phyloP scores from a whole-genome alignment of 495 filamentous ascomycete species.

The Lasiosphaeris hirsuta region DNA sequence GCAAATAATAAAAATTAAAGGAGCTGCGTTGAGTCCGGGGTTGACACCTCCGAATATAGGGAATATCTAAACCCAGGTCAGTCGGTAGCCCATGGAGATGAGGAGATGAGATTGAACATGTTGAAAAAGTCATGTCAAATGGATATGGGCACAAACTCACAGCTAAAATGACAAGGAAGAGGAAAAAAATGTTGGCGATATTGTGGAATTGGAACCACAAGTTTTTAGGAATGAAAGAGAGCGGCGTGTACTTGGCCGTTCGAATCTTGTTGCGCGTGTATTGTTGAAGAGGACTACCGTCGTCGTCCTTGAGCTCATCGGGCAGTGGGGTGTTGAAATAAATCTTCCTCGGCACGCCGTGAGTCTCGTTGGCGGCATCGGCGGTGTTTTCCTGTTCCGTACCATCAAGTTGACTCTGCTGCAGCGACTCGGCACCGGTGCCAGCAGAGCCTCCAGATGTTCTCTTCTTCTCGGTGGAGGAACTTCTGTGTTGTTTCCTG shows the following conservation, averaged over 20 bases:
- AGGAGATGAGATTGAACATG: neutral
- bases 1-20: conserved; percentile 89
- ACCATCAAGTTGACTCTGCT: conserved; percentile 42
- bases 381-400: conserved; percentile 37
- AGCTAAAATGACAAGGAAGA: conserved; percentile 90
- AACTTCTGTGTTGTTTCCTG: conserved; percentile 63
- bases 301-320: conserved; percentile 72
- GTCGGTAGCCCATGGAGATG: neutral
- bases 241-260: conserved; percentile 92
- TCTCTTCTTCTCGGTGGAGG: conserved; percentile 69
- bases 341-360: conserved; percentile 43
- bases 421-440: conserved; percentile 29
- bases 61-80: conserved; percentile 67
- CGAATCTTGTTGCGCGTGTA: conserved; percentile 95
- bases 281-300: conserved; percentile 64
- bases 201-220: conserved; percentile 97
- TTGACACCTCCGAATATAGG: conserved; percentile 91
- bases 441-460: conserved; percentile 49
- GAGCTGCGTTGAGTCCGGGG: conserved; percentile 84
- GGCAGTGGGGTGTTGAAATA: conserved; percentile 89
- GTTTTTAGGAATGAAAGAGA: conserved; percentile 98
- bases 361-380: conserved; percentile 34
- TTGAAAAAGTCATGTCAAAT: neutral
- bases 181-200: conserved; percentile 96
- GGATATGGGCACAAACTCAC: conserved; percentile 54